Evolutionary conservation across 1,284 basidiomycete genomes (phyloP).

Genomic region (Exsudoporus floridanus): DNA sequence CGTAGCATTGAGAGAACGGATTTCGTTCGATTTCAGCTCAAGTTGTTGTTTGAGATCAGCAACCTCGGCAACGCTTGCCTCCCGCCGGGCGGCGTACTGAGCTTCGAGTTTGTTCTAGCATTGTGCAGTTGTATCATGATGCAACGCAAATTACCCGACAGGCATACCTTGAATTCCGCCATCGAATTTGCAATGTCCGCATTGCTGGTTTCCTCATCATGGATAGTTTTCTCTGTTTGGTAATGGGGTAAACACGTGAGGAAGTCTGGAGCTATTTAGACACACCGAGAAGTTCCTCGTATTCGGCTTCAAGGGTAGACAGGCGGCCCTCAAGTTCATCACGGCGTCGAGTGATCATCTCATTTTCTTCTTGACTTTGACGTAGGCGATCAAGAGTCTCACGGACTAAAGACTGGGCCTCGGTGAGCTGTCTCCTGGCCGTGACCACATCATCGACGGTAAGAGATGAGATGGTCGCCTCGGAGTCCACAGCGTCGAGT

Average conservation of each 20-base stretch:
- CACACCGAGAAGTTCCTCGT: conserved; percentile 91
- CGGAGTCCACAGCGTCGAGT: conserved; percentile 74
- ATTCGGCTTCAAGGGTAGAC: conserved; percentile 83
- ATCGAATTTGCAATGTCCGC: conserved; percentile 80
- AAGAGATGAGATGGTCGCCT: conserved; percentile 54
- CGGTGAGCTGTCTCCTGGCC: conserved; percentile 84
- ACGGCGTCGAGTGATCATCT: conserved; percentile 78
- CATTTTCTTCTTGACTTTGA: conserved; percentile 90
- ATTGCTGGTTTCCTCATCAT: conserved; percentile 79
- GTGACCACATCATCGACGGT: conserved; percentile 77
- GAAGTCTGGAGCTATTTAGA: conserved; percentile 11
- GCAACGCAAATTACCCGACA: conserved; percentile 8
- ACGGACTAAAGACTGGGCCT: conserved; percentile 82
- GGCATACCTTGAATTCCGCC: conserved; percentile 83
- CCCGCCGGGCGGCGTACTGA: conserved; percentile 90
- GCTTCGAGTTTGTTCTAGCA: conserved; percentile 86
- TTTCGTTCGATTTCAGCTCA: conserved; percentile 84
- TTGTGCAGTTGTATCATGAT: conserved; percentile 14
- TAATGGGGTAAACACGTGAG: conserved; percentile 13
- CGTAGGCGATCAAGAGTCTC: conserved; percentile 90
- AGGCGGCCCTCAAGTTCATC: conserved; percentile 89
- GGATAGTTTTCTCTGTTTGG: conserved; percentile 75
- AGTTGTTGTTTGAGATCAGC: conserved; percentile 90
- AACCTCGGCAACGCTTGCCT: conserved; percentile 85
- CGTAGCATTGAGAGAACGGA: conserved; percentile 79